phyloP scores from a whole-genome alignment of 495 filamentous ascomycete species.

The Daldinia caldariorum region DNA sequence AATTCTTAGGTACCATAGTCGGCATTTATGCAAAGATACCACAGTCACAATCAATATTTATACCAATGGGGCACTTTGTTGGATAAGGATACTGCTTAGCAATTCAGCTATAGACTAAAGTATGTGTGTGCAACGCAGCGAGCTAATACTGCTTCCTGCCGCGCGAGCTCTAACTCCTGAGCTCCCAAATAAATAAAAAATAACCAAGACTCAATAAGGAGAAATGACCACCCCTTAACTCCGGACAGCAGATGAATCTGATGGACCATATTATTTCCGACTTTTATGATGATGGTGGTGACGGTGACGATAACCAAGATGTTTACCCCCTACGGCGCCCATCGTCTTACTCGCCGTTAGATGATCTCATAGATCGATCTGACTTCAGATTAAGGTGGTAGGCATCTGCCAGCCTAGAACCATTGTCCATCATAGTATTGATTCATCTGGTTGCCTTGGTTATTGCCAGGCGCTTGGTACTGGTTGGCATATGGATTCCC shows the following conservation, averaged over 20 bases:
- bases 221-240: neutral
- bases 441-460: neutral
- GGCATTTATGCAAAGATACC: too few species aligned
- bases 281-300: neutral
- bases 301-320: neutral
- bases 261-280: neutral
- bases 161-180: neutral
- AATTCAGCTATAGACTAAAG: neutral
- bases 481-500: neutral
- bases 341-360: neutral
- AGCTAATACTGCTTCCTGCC: neutral
- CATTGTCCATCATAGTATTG: neutral
- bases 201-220: neutral
- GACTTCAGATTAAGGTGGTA: neutral
- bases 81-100: neutral
- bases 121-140: neutral
- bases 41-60: neutral
- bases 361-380: neutral
- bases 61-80: neutral
- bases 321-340: neutral
- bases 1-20: neutral
- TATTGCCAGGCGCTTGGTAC: neutral
- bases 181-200: neutral
- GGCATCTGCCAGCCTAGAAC: neutral
- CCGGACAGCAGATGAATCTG: neutral